phyloP scores from a whole-genome alignment of 2,329 filamentous ascomycete genomes.

The Scytalidium lignicola region DNA sequence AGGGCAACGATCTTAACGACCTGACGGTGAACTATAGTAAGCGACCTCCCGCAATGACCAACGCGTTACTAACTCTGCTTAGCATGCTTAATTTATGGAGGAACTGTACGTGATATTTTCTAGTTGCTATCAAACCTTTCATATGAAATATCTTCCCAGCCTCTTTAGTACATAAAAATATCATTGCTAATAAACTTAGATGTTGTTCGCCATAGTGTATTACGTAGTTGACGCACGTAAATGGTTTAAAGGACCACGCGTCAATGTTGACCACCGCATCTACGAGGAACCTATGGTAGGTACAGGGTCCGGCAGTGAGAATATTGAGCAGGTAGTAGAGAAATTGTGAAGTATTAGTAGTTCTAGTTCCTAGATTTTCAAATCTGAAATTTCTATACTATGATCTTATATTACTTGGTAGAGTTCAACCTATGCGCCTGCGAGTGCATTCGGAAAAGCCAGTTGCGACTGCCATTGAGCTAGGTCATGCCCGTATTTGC shows the following conservation, averaged over 20 bases:
- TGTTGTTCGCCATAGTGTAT: constrained; percentile 55
- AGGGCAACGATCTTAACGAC: constrained; percentile 46
- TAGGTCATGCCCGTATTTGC: no score
- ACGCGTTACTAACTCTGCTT: background rate
- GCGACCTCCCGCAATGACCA: background rate
- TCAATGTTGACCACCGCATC: constrained; percentile 48
- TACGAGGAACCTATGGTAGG: constrained; percentile 4
- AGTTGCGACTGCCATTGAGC: no score
- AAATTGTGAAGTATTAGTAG: no score
- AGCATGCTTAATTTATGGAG: constrained; percentile 58
- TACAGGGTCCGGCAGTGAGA: constrained; percentile 31
- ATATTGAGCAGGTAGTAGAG: constrained; percentile 1
- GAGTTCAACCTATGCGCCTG: no score
- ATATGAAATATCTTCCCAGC: background rate
- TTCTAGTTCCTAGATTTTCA: no score
- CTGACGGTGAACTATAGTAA: constrained; percentile 59
- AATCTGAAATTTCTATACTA: no score
- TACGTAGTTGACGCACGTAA: constrained; percentile 58
- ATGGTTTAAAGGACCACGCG: constrained; percentile 68
- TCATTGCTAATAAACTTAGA: constrained; percentile 24
- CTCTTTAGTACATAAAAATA: background rate
- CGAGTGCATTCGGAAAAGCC: no score
- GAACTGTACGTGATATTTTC: constrained; percentile 27
- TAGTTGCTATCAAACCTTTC: background rate
- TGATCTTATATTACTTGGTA: no score